phyloP scores from a whole-genome alignment of 1,284 basidiomycete genomes.

The Puccinia triticina region DNA sequence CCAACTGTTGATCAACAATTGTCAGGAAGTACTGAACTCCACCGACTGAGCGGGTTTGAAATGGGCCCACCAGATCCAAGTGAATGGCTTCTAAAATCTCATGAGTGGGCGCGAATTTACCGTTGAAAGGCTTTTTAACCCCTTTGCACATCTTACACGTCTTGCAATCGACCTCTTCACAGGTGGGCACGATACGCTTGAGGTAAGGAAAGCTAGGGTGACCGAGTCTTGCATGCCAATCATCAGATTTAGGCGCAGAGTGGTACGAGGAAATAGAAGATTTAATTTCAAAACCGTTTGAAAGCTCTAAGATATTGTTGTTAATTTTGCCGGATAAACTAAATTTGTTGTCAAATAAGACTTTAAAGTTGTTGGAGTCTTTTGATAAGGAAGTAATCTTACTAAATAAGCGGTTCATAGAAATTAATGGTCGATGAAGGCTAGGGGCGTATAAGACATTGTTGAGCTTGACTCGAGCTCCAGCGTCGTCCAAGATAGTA shows the following conservation, averaged over 20 bases:
- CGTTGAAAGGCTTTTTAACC: neutral
- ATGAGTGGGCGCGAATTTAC: neutral
- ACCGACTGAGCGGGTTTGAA: neutral
- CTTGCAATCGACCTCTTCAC: neutral
- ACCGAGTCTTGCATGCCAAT: slow-evolving; percentile 16
- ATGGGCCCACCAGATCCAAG: slow-evolving; percentile 12
- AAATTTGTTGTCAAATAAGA: neutral
- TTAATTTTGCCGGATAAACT: neutral
- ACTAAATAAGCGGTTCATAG: neutral
- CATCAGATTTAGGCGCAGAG: neutral
- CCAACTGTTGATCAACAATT: too few relatives aligned
- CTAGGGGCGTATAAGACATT: neutral
- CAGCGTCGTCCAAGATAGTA: neutral
- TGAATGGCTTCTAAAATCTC: slow-evolving; percentile 21
- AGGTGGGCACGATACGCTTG: neutral
- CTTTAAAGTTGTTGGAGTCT: neutral
- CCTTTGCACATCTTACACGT: slow-evolving; percentile 23
- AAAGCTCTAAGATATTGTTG: neutral
- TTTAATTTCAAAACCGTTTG: neutral
- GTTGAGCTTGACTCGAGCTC: neutral
- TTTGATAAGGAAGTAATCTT: neutral
- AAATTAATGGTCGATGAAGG: neutral
- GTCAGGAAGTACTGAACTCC: neutral
- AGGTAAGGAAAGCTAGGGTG: neutral
- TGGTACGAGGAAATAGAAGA: neutral